Evolutionary conservation across 2,329 filamentous ascomycete species (phyloP).

Genomic region (Cadophora sp.): DNA sequence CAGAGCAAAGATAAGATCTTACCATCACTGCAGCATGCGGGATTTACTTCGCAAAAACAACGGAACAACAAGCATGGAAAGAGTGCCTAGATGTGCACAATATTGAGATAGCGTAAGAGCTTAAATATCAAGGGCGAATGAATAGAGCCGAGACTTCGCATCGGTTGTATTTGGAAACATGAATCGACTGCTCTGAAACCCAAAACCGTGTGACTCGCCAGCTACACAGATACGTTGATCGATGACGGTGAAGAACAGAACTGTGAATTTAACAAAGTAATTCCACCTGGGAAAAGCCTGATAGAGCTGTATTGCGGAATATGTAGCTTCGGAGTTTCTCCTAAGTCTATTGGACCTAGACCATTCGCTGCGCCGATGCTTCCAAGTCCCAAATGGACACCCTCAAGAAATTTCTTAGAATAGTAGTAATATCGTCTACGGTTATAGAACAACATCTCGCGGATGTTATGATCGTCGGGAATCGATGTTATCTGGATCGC

Average conservation of each 20-base stretch:
- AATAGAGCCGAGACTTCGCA: neutral
- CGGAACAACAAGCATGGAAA: neutral
- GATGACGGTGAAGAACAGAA: neutral
- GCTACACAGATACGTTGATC: no score
- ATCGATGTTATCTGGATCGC: neutral
- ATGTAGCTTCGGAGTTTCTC: no score
- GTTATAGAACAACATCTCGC: no score
- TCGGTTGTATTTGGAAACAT: neutral
- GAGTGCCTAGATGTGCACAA: neutral
- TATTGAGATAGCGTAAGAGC: neutral
- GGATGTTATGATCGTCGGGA: neutral
- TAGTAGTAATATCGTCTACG: no score
- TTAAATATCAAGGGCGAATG: neutral
- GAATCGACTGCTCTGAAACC: neutral
- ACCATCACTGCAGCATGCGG: neutral
- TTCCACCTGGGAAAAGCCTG: no score
- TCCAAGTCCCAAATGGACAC: no score
- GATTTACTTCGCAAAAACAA: neutral
- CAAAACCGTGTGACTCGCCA: conserved; percentile 1
- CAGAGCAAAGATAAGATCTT: neutral
- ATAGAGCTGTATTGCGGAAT: no score
- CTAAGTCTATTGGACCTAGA: no score
- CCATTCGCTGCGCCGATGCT: no score
- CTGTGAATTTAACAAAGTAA: neutral
- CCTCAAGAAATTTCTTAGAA: no score